A percentile compares a stretch with the other conserved stretches of the same genome.
Evolutionary conservation across 345 rosid genomes (phyloP).

Genomic region (Kernera saxatilis): DNA sequence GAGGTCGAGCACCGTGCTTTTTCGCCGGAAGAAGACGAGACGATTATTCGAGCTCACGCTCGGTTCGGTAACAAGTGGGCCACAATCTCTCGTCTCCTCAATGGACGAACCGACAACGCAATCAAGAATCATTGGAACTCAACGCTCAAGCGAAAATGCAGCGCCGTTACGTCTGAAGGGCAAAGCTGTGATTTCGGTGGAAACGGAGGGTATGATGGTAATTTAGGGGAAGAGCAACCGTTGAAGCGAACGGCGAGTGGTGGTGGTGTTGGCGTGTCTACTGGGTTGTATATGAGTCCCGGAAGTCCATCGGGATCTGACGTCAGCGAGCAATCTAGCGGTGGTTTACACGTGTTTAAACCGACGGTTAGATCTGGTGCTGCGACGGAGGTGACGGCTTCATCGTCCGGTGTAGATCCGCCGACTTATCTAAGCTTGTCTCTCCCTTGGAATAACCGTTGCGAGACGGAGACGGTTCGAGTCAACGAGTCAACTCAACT

Average conservation of each 20-base stretch:
- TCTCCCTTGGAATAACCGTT: conserved; percentile 39
- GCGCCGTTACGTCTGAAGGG: conserved; percentile 18
- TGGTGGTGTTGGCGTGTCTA: conserved; percentile 44
- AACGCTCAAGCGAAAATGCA: conserved; percentile 76
- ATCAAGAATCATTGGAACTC: conserved; percentile 98
- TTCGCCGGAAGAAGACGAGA: conserved; percentile 67
- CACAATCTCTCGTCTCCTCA: conserved; percentile 81
- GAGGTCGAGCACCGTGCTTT: conserved; percentile 89
- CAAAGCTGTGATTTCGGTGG: conserved; percentile 34
- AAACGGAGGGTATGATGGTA: conserved; percentile 49
- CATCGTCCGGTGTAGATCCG: conserved; percentile 42
- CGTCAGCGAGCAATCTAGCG: conserved; percentile 59
- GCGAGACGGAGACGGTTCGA: conserved; percentile 32
- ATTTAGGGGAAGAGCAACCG: conserved; percentile 47
- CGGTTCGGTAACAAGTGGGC: conserved; percentile 96
- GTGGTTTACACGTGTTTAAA: conserved; percentile 37
- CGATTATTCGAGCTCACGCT: conserved; percentile 75
- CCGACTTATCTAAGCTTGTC: conserved; percentile 67
- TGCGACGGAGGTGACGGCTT: conserved; percentile 34
- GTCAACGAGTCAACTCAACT: conserved; percentile 32
- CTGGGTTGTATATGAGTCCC: conserved; percentile 61
- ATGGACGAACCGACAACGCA: conserved; percentile 92
- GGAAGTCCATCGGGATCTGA: conserved; percentile 80
- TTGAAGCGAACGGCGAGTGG: conserved; percentile 73
- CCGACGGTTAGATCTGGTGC: conserved; percentile 46